Percentiles rank a stretch among this genome's conserved stretches.
Conservation (phyloP, 257 asterid species). For the Lantana camara region DNA sequence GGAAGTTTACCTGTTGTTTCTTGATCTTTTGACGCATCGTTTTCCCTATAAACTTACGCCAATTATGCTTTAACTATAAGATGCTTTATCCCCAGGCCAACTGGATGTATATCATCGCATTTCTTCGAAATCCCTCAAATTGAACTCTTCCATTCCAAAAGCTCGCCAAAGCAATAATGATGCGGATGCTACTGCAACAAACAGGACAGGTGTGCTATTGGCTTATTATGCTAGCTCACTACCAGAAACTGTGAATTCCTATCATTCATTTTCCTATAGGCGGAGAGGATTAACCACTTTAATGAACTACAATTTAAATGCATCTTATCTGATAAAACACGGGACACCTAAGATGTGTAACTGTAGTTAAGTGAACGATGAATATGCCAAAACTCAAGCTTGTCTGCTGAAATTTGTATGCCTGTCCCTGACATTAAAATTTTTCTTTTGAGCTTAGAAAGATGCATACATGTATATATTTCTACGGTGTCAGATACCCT, state of each 20-base stretch:
- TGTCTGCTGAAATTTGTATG: neutral
- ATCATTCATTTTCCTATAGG: conserved; percentile 1
- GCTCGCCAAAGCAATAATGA: conserved; percentile 58
- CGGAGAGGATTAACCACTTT: too few species aligned
- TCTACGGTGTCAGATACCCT: conserved; percentile 1
- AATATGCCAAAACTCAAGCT: neutral
- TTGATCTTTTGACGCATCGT: conserved; percentile 4
- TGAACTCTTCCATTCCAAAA: conserved; percentile 43
- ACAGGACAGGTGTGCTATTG: conserved; percentile 58
- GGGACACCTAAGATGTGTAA: neutral
- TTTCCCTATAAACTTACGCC: neutral
- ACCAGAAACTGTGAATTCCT: conserved; percentile 5
- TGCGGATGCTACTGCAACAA: conserved; percentile 54
- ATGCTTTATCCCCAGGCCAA: conserved; percentile 62
- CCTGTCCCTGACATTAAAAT: neutral
- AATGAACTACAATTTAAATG: neutral
- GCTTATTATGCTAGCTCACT: conserved; percentile 10
- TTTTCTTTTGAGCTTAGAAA: neutral
- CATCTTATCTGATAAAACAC: conserved; percentile 6
- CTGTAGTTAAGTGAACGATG: conserved; percentile 9
- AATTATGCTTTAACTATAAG: neutral
- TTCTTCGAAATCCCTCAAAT: conserved; percentile 68
- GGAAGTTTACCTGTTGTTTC: conserved; percentile 11
- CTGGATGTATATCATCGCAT: conserved; percentile 67
- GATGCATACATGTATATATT: neutral